Conservation (phyloP, 345 rosid genomes). For the Aegle marmelos region DNA sequence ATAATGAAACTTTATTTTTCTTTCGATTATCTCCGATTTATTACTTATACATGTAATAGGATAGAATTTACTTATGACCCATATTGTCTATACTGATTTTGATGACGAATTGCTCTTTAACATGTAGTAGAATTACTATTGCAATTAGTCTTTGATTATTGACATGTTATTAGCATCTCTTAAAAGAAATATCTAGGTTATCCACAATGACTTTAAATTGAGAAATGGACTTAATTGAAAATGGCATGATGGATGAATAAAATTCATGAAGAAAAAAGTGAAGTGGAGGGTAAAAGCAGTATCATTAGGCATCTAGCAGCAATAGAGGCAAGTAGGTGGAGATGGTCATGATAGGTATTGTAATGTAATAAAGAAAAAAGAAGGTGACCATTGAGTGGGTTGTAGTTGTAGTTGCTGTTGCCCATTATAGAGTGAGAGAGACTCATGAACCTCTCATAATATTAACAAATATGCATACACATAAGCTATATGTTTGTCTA, state of each 20-base stretch:
- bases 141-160: too few species aligned
- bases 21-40: too few species aligned
- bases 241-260: not conserved
- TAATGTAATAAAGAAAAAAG: constrained; percentile 13
- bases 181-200: too few species aligned
- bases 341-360: constrained; percentile 10
- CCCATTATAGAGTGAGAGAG: not conserved
- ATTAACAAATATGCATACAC: not conserved
- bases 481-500: too few species aligned
- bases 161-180: too few species aligned
- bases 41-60: too few species aligned
- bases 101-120: too few species aligned
- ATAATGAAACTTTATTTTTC: too few species aligned
- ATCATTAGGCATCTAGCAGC: not conserved
- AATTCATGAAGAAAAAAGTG: not conserved
- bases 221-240: not conserved
- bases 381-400: not conserved
- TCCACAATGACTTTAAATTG: too few species aligned
- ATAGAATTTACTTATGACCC: too few species aligned
- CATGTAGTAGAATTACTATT: too few species aligned
- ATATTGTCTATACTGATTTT: too few species aligned
- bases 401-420: not conserved
- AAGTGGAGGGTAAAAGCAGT: constrained; percentile 3
- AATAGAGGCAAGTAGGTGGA: constrained; percentile 35
- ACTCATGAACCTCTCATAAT: not conserved